Conservation (phyloP, 352 stramenopile species). For the Globisporangium spinosum region DNA sequence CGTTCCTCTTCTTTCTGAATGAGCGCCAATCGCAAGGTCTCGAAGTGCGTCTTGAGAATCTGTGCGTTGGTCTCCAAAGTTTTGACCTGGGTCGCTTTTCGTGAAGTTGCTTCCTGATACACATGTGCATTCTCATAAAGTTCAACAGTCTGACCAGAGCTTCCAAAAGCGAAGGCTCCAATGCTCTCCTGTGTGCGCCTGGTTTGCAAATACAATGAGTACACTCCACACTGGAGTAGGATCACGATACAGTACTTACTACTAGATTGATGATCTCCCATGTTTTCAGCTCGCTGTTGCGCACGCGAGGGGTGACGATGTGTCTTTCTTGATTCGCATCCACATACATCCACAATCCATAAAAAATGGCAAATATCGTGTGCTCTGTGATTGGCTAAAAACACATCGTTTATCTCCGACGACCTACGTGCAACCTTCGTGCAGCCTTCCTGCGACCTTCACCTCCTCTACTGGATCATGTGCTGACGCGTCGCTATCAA, state of each 20-base stretch:
- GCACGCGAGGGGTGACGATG: not conserved
- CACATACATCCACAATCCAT: not conserved
- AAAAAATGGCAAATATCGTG: not conserved
- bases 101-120: no score
- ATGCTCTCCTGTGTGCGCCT: no score
- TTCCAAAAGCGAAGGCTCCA: no score
- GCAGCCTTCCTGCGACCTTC: not conserved
- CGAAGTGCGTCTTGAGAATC: not conserved
- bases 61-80: no score
- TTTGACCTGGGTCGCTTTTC: no score
- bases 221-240: not conserved
- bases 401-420: not conserved
- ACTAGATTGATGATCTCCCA: not conserved
- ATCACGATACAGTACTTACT: not conserved
- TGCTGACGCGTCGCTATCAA: not conserved
- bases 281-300: not conserved
- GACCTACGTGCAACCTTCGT: not conserved
- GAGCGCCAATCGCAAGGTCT: not conserved
- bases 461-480: not conserved
- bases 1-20: not conserved
- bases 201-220: not conserved
- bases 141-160: no score
- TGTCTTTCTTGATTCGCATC: not conserved
- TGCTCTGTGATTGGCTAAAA: not conserved
- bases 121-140: no score